Base-by-base conservation (phyloP, 2,329 filamentous ascomycete genomes). In the Pleoardoris graminearum region DNA sequence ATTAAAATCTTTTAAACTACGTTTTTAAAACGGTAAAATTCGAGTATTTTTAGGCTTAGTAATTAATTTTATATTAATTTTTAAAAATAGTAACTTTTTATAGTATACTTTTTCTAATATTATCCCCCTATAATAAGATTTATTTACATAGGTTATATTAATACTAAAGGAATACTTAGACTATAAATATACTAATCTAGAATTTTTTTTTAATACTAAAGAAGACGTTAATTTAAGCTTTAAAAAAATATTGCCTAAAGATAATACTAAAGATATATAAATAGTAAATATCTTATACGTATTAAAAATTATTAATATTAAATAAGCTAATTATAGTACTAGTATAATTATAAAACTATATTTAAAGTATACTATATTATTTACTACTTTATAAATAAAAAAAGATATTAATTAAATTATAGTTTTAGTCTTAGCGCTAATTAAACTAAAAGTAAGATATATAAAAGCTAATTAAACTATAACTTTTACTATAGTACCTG, bases 121-220 rank as follows among this genome's bases (percentile, higher is more conserved):
- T n/a, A n/a, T n/a, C n/a, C n/a, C n/a, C n/a, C n/a, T n/a, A n/a
- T 25, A 50, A 29, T 29, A 21, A 17, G 35, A 27, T 50, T 16
- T 14, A 11, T 33, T 30, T 35, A 17, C 35, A 45, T 33, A 38
- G 38, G 44, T 50, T 37, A 38, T 50, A 29, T 44, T 19, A 30
- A 44, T 50, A 30, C 48, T 50, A 19, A 44, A 44, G 19, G 32
- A 44, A 30, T 35, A 29, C 36, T 19, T 45, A 50, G 48, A 45
- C 47, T 35, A 42, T 22, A 7, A 36, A 50, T 12, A 23, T 42
- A 30, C 29, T 12, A 36, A 50, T 36, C 36, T 27, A 16, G 10
- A 35, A 42, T 36, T 50, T 36, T 50, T 36, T 43, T 17, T 35
- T 22, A 25, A 42, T 22, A 36, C 44, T 27, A 32, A 48, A 48